Evolutionary conservation across 2,329 filamentous ascomycete species (phyloP).

Genomic region (Bretziella fagacearum): DNA sequence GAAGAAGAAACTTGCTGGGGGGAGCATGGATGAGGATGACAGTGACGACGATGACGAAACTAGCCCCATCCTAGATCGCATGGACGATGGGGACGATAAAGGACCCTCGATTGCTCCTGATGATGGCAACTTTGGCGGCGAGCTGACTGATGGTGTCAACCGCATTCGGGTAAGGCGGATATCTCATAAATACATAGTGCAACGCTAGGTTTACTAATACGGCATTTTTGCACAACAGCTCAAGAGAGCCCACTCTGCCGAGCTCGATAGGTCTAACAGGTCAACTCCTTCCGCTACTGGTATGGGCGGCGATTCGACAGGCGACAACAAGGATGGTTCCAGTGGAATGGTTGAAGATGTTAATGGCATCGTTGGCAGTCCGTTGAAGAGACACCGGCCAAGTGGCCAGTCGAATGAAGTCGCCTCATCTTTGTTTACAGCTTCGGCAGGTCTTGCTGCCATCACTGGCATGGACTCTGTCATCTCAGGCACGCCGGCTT

Average conservation of each 20-base stretch:
- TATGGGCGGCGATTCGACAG: slow-evolving; percentile 11
- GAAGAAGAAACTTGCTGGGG: slow-evolving; percentile 47
- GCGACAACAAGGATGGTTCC: slow-evolving; percentile 14
- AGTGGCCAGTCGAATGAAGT: slow-evolving; percentile 23
- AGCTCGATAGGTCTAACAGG: slow-evolving; percentile 33
- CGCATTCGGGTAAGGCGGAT: slow-evolving; percentile 52
- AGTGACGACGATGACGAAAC: slow-evolving; percentile 61
- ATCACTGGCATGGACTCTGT: slow-evolving; percentile 13
- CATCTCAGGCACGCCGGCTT: slow-evolving; percentile 7
- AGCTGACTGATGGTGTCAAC: slow-evolving; percentile 64
- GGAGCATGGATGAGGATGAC: slow-evolving; percentile 53
- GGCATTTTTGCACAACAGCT: slow-evolving; percentile 33
- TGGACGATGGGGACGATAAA: slow-evolving; percentile 47
- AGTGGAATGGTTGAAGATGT: slow-evolving; percentile 11
- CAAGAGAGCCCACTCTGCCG: slow-evolving; percentile 63
- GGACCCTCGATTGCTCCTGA: slow-evolving; percentile 47
- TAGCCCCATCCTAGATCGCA: slow-evolving; percentile 42
- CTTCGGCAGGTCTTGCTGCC: slow-evolving; percentile 12
- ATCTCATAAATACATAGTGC: not conserved
- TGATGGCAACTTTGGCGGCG: slow-evolving; percentile 53
- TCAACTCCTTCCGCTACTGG: slow-evolving; percentile 27
- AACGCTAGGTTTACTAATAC: slow-evolving; percentile 5
- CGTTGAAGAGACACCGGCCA: slow-evolving; percentile 58
- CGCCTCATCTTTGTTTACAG: slow-evolving; percentile 12
- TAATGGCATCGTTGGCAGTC: slow-evolving; percentile 38